A percentile compares a stretch with the other conserved stretches of the same genome.
phyloP scores from a whole-genome alignment of 208 protist genomes.

The Crithidia acanthocephali region DNA sequence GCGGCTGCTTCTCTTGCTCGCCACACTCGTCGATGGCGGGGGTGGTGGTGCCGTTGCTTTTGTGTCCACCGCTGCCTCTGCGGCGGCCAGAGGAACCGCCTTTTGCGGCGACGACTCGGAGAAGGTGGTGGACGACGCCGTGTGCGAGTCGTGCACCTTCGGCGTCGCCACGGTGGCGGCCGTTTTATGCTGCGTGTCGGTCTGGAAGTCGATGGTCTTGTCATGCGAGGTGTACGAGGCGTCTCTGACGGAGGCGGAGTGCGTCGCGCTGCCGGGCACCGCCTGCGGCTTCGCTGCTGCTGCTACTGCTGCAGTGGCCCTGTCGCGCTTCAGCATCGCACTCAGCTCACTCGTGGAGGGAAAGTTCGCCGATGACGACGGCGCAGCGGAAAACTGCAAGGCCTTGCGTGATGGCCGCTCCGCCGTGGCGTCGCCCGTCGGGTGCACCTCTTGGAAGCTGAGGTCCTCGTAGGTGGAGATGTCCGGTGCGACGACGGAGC shows the following conservation, averaged over 20 bases:
- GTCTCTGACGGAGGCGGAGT: slow-evolving; percentile 9
- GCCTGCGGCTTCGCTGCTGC: background rate
- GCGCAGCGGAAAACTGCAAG: background rate
- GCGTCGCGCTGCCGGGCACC: background rate
- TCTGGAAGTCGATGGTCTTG: slow-evolving; percentile 10
- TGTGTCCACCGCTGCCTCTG: background rate
- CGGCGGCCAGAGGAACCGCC: background rate
- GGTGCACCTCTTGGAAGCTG: background rate
- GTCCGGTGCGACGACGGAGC: slow-evolving; percentile 1
- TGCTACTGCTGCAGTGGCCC: background rate
- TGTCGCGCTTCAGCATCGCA: slow-evolving; percentile 5
- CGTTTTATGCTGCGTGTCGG: slow-evolving; percentile 2
- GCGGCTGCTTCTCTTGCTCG: background rate
- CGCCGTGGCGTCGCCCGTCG: background rate
- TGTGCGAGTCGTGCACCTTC: background rate
- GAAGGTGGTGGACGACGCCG: slow-evolving; percentile 17
- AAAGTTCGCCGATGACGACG: background rate
- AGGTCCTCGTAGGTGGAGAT: slow-evolving; percentile 1
- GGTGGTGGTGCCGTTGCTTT: background rate
- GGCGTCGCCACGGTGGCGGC: background rate
- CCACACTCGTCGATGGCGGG: background rate
- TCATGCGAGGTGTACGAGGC: slow-evolving; percentile 8
- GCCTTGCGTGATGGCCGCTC: background rate
- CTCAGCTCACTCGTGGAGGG: slow-evolving; percentile 9
- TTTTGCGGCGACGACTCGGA: background rate